Evolutionary conservation across 371 early-diverging fungal species (phyloP), one percentile per base, ranked within the genome.

Genomic region (Circinella minor): DNA sequence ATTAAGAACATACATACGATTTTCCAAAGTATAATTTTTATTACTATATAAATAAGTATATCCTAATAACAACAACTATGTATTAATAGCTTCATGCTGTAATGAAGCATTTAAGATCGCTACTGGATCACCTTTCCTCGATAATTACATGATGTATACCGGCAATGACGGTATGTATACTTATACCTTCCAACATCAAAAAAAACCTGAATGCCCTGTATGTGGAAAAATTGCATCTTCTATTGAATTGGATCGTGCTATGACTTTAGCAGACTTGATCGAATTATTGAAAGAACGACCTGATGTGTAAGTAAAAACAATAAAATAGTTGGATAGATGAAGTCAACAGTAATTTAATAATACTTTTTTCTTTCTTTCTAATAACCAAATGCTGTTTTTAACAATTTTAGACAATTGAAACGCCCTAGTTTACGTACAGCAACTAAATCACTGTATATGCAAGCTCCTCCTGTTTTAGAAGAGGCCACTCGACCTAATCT

Each of bases 81-180:
- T 11, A 10, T 38, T 6, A 14, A 46, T 70, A 93, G 96, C 96
- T n/a, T 83, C 94, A 10, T 97, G 98, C 72, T 94, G 94, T 62
- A 95, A 95, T 70, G 99, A 98, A 81, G 97, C 95, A 0, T 91
- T 95, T 78, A 98, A 98, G 78, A 76, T 98, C 15, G 92, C 92
- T 13, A 96, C 97, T 2, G 86, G 77, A 13, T 85, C 90, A 61
- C 90, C 91, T 17, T 85, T 80, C 68, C 81, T 98, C 68, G 88
- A 96, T 81, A 98, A 97, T 77, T 98, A 96, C 79, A 92, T 96
- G 94, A 93, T 96, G 91, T 98, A 97, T 79, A 92, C 91, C 8
- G 99, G 98, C 62, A 93, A 95, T 68, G 89, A 86, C 59, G 93
- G 96, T 36, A 82, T 98, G 27, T 96, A 97, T 79, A 95, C 96